phyloP scores from a whole-genome alignment of 2,329 filamentous ascomycete species.

The Cercospora nicotianae region DNA sequence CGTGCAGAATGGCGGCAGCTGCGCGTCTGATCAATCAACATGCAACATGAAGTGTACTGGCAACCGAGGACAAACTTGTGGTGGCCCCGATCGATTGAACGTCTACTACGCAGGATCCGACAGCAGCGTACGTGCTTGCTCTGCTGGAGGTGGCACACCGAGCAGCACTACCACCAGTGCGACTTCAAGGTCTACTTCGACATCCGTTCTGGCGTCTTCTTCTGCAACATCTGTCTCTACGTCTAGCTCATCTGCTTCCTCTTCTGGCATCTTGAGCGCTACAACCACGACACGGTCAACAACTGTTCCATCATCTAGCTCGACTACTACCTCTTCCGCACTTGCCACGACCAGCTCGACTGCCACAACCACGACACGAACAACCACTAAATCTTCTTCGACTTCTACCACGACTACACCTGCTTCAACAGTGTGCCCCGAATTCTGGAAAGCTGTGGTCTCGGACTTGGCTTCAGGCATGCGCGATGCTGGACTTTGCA shows the following conservation, averaged over 20 bases:
- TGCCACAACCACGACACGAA: neutral
- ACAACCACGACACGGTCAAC: neutral
- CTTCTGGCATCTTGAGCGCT: neutral
- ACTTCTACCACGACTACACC: constrained; percentile 14
- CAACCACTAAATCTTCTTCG: constrained; percentile 13
- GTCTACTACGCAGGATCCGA: constrained; percentile 20
- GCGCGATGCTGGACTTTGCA: constrained; percentile 34
- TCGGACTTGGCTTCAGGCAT: constrained; percentile 32
- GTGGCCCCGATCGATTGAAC: constrained; percentile 20
- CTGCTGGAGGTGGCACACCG: neutral
- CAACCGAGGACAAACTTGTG: constrained; percentile 33
- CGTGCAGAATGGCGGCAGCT: constrained; percentile 5
- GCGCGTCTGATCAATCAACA: constrained; percentile 14
- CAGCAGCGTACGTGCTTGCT: constrained; percentile 9
- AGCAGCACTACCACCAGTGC: neutral
- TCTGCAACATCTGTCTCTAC: neutral
- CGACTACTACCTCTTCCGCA: neutral
- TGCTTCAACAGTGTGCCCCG: constrained; percentile 29
- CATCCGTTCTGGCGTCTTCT: constrained; percentile 6
- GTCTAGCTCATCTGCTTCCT: neutral
- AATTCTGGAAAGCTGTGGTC: constrained; percentile 36
- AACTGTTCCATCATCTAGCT: neutral
- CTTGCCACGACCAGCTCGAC: neutral
- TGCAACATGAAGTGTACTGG: constrained; percentile 35
- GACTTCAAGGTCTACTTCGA: neutral